A percentile compares a stretch with the other conserved stretches of the same genome.
These are phyloP conservation scores for Diutina scorzettiae DNA, from an alignment of 1,139 yeast genomes.

Conservation along the genomic window DNA sequence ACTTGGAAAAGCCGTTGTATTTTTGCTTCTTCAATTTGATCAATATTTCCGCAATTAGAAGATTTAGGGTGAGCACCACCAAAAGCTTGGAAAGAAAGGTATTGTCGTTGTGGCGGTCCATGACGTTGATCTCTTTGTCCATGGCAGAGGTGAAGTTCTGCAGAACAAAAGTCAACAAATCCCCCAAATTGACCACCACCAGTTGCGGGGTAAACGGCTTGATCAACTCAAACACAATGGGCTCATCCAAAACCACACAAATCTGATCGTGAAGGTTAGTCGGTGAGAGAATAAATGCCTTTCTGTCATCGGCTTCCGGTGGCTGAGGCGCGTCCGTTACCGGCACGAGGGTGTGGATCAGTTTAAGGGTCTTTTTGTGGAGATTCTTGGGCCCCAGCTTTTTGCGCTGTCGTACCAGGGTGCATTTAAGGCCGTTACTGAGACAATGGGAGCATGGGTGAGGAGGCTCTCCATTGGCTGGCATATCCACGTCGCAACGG, in stretches of 20 bases:
- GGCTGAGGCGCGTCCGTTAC: background rate
- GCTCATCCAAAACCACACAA: slow-evolving; percentile 1
- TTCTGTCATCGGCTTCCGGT: background rate
- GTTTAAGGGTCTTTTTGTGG: slow-evolving; percentile 25
- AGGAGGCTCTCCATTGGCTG: slow-evolving; percentile 13
- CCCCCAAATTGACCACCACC: background rate
- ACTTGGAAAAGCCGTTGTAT: slow-evolving; percentile 14
- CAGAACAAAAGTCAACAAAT: slow-evolving; percentile 4
- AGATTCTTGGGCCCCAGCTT: slow-evolving; percentile 33
- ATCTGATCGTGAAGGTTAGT: background rate
- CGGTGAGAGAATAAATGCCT: background rate
- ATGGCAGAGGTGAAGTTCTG: background rate
- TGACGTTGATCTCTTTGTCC: slow-evolving; percentile 1
- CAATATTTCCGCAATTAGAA: slow-evolving; percentile 22
- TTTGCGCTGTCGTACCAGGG: slow-evolving; percentile 25
- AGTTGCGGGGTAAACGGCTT: slow-evolving; percentile 6
- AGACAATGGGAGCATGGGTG: slow-evolving; percentile 32
- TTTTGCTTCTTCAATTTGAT: slow-evolving; percentile 20
- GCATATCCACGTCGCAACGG: slow-evolving; percentile 15
- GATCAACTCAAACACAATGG: slow-evolving; percentile 1
- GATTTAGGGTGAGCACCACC: slow-evolving; percentile 18
- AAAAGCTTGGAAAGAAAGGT: slow-evolving; percentile 19
- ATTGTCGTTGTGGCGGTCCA: slow-evolving; percentile 20
- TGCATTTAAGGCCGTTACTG: slow-evolving; percentile 25
- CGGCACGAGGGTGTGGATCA: slow-evolving; percentile 13